phyloP scores from a whole-genome alignment of 139 green algal genomes.

The Chlorella sorokiniana region DNA sequence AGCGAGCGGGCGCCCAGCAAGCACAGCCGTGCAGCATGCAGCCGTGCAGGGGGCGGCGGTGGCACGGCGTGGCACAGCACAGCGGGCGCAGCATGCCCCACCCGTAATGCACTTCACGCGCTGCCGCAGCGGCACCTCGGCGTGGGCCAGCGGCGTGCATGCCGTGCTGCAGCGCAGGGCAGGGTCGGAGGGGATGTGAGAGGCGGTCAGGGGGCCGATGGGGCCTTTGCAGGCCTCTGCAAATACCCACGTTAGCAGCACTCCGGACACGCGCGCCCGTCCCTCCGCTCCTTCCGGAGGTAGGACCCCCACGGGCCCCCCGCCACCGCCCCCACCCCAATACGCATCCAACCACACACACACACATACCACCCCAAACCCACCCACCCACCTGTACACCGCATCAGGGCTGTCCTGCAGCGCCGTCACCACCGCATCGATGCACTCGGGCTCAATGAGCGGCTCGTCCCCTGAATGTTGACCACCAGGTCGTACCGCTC shows the following conservation, averaged over 20 bases:
- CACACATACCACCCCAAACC: not conserved
- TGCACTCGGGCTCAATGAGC: constrained; percentile 74
- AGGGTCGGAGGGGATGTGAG: no score
- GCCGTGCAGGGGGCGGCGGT: no score
- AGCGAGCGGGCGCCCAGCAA: no score
- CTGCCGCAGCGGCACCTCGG: constrained; percentile 53
- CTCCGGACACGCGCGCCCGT: not conserved
- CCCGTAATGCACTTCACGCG: constrained; percentile 67
- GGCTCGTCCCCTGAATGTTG: constrained; percentile 82
- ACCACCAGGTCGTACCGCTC: constrained; percentile 72
- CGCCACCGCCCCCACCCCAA: not conserved
- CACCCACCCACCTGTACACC: constrained; percentile 54
- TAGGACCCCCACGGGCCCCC: no score
- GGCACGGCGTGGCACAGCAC: no score
- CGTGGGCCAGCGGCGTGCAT: constrained; percentile 58
- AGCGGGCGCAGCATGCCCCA: no score
- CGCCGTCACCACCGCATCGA: constrained; percentile 69
- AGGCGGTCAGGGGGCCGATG: no score
- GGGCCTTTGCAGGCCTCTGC: not conserved
- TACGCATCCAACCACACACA: not conserved
- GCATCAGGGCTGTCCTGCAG: constrained; percentile 61
- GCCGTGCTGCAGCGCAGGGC: constrained; percentile 53
- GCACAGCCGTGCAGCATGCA: no score
- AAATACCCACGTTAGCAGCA: not conserved
- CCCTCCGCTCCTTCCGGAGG: no score